Base-by-base conservation (phyloP, 2,329 filamentous ascomycete genomes). In the Xylariales sp. region DNA sequence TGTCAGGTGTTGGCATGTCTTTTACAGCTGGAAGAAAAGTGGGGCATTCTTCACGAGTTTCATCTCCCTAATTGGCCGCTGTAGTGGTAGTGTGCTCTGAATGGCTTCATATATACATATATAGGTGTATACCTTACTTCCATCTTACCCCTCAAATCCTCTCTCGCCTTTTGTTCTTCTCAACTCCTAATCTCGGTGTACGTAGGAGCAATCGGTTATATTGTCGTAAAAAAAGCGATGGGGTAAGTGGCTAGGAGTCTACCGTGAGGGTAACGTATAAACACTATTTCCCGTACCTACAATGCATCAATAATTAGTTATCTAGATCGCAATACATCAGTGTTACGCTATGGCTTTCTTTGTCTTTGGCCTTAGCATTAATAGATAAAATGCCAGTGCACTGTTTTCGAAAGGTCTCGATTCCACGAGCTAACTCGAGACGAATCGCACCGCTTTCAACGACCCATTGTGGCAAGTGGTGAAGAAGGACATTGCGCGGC, bases 391-490 rank as follows among this genome's bases (percentile, higher is more conserved):
- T 65, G 43, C 49, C 39, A 32, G 12, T 18, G 16, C 61, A 61
- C 62, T 62, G 59, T 59, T 71, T 72, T 71, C 70, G 18, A 69
- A 32, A 32, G 62, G 62, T 70, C 62, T 71, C 30, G 62, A 72
- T 49, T 69, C 41, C 59, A 57, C 16, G 28, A 49, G 52, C n/a
- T n/a, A 36, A 36, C 41, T 48, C 41, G 23, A 70, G 46, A 68
- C 36, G 57, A 62, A 68, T 67, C 53, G 59, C 61, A 65, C 64
- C 53, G 67, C 59, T 73, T 76, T 69, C 70, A 71, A 69, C 56
- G 18, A 34, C 36, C 43, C 16, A 18, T 60, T 46, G 39, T 61
- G 34, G 30, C 39, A 52, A 53, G 18, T 4, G 18, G 30, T 3
- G 12, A 32, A 52, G 32, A 36, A 66, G 65, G 55, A 55, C 23